Conservation (phyloP, 2,329 filamentous ascomycete genomes). For the Aspergillus floridensis region DNA sequence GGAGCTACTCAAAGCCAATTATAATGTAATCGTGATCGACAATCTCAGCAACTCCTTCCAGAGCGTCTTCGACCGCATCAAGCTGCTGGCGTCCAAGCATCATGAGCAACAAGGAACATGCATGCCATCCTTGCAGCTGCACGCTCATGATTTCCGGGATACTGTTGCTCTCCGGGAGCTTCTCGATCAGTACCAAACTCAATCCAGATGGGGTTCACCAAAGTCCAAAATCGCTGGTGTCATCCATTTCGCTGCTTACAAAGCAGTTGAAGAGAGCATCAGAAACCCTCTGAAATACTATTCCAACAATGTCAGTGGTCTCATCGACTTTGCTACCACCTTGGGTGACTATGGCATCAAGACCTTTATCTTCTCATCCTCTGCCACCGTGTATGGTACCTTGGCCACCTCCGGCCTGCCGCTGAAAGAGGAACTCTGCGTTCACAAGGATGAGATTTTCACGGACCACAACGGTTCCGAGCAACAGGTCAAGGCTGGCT, state of each 20-base stretch:
- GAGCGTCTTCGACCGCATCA: conserved; percentile 37
- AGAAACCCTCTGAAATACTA: conserved; percentile 62
- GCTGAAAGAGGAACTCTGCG: conserved; percentile 56
- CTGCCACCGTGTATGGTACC: conserved; percentile 64
- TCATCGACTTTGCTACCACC: conserved; percentile 58
- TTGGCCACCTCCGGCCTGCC: conserved; percentile 52
- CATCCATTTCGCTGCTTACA: conserved; percentile 69
- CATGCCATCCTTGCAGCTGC: conserved; percentile 48
- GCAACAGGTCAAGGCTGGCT: conserved; percentile 47
- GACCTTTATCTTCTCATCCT: conserved; percentile 66
- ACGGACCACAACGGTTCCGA: conserved; percentile 45
- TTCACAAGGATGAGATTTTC: conserved; percentile 51
- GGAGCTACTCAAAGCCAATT: conserved; percentile 41
- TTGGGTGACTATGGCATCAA: conserved; percentile 61
- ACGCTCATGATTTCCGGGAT: conserved; percentile 50
- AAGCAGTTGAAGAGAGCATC: conserved; percentile 65
- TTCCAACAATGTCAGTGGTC: conserved; percentile 64
- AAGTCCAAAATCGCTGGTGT: conserved; percentile 58
- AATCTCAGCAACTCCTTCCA: conserved; percentile 42
- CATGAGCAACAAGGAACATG: conserved; percentile 39
- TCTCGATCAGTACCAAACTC: conserved; percentile 42
- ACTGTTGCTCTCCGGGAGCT: conserved; percentile 43
- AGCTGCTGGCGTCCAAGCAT: conserved; percentile 30
- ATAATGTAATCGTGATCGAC: conserved; percentile 44
- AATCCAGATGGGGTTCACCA: conserved; percentile 33